These are phyloP conservation scores for Rosa chinensis DNA, from an alignment of 306 rosid genomes.

Conservation along the genomic window DNA sequence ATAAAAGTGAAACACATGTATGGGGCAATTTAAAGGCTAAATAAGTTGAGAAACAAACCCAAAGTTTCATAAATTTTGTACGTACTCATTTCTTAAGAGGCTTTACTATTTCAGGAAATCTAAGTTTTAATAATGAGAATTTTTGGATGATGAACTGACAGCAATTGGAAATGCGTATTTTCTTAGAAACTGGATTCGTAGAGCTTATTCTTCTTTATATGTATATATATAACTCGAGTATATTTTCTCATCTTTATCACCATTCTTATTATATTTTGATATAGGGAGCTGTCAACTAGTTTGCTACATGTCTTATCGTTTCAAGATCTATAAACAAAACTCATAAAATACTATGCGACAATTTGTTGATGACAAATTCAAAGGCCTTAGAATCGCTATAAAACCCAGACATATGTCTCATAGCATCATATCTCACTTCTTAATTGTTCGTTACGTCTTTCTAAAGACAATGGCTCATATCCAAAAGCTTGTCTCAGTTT, in stretches of 20 bases:
- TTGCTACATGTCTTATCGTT: neutral
- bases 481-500: slow-evolving; percentile 23
- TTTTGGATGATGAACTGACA: neutral
- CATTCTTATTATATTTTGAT: neutral
- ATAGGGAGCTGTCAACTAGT: neutral
- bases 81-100: neutral
- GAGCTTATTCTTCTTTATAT: neutral
- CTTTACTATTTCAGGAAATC: neutral
- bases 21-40: neutral
- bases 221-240: neutral
- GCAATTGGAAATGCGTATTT: neutral
- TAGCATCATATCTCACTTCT: slow-evolving; percentile 6
- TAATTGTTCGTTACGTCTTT: neutral
- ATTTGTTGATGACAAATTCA: neutral
- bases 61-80: neutral
- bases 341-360: neutral
- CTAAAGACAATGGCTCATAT: slow-evolving; percentile 23
- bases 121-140: neutral
- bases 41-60: neutral
- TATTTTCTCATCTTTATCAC: neutral
- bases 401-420: neutral
- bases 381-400: slow-evolving; percentile 16
- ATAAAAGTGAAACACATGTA: neutral
- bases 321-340: neutral
- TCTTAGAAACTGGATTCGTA: neutral